These are phyloP conservation scores for Aspergillus costaricaensis DNA, from an alignment of 2,329 filamentous ascomycete species.

Conservation along the genomic window DNA sequence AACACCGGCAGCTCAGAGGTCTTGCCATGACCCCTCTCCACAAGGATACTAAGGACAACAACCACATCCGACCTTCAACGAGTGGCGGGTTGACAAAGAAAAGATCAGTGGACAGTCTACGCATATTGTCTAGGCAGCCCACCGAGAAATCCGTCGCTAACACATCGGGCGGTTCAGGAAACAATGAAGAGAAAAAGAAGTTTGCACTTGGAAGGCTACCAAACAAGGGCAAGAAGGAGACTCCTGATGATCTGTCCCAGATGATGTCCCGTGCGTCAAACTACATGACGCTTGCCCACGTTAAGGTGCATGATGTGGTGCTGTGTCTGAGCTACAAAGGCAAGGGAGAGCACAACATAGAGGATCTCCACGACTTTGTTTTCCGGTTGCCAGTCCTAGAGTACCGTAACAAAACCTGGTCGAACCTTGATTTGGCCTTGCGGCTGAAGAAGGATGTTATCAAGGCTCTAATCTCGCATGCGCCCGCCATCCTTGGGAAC, in stretches of 20 bases:
- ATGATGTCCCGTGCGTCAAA: constrained; percentile 96
- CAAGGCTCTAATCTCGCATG: constrained; percentile 89
- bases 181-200: constrained; percentile 52
- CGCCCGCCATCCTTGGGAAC: constrained; percentile 94
- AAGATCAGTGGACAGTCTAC: constrained; percentile 45
- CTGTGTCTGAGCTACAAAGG: constrained; percentile 96
- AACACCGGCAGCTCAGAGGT: constrained; percentile 32
- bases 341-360: constrained; percentile 89
- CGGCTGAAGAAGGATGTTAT: constrained; percentile 93
- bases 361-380: constrained; percentile 96
- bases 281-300: constrained; percentile 95
- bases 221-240: constrained; percentile 57
- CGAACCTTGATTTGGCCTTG: constrained; percentile 89
- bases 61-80: constrained; percentile 33
- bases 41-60: constrained; percentile 31
- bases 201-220: constrained; percentile 48
- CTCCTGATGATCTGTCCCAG: constrained; percentile 86
- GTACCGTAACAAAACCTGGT: constrained; percentile 99
- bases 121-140: constrained; percentile 35
- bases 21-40: constrained; percentile 39
- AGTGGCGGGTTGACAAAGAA: constrained; percentile 41
- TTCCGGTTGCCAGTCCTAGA: constrained; percentile 93
- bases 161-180: constrained; percentile 29
- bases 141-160: constrained; percentile 42
- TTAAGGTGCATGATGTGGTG: constrained; percentile 92